These are phyloP conservation scores for Sporothrix sp. DNA, from an alignment of 2,329 filamentous ascomycete genomes.

Conservation along the genomic window DNA sequence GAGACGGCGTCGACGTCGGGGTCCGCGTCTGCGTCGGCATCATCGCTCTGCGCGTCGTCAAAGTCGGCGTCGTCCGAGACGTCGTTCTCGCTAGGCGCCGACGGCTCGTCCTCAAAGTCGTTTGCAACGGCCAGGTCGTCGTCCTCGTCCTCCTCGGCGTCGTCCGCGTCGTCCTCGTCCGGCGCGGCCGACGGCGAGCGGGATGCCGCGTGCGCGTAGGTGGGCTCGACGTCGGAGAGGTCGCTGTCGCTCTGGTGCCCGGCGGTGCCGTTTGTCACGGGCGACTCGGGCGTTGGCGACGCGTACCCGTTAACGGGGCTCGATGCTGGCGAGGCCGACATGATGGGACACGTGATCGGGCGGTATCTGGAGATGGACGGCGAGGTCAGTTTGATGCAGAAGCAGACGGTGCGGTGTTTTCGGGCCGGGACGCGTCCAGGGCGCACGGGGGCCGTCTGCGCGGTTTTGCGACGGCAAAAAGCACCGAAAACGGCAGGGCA, in stretches of 20 bases:
- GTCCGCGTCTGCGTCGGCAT: conserved; percentile 49
- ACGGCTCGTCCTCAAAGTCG: conserved; percentile 31
- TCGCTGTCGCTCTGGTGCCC: conserved; percentile 60
- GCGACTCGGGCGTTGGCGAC: conserved; percentile 43
- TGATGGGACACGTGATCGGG: conserved; percentile 51
- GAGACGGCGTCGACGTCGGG: conserved; percentile 63
- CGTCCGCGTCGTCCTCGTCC: conserved; percentile 31
- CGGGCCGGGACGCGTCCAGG: not conserved
- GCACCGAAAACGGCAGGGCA: not conserved
- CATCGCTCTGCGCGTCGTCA: conserved; percentile 34
- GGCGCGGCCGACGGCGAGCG: conserved; percentile 20
- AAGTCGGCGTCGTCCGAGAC: conserved; percentile 65
- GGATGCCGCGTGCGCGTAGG: conserved; percentile 35
- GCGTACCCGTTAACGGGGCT: conserved; percentile 58
- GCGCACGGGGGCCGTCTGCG: not conserved
- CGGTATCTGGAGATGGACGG: conserved; percentile 46
- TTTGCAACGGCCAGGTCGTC: conserved; percentile 24
- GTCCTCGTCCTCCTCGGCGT: conserved; percentile 48
- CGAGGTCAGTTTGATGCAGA: conserved; percentile 33
- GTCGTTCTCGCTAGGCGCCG: conserved; percentile 42
- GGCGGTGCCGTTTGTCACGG: conserved; percentile 28
- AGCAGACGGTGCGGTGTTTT: conserved; percentile 22
- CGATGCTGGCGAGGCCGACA: conserved; percentile 52
- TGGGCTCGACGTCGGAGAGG: conserved; percentile 57
- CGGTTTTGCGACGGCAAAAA: conserved; percentile 5